Conservation (phyloP, 2,329 filamentous ascomycete genomes). For the Pleochaeta shiraiana region DNA sequence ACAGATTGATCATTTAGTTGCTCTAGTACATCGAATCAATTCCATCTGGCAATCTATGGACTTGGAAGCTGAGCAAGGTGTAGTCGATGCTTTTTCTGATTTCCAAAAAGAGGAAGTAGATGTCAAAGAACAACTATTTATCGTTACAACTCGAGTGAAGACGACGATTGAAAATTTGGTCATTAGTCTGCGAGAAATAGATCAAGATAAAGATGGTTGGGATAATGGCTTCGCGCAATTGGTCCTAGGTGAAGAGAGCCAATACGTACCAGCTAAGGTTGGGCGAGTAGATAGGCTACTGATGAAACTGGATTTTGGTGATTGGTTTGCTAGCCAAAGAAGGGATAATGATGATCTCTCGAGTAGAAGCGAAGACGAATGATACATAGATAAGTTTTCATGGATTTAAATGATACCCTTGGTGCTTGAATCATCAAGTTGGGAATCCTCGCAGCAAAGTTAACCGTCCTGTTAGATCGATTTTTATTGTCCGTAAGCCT, state of each 20-base stretch:
- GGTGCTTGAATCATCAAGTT: no score
- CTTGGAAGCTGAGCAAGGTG: constrained; percentile 61
- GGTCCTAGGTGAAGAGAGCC: constrained; percentile 22
- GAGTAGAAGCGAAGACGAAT: constrained; percentile 11
- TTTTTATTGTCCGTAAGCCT: no score
- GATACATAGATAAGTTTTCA: no score
- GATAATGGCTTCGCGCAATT: constrained; percentile 18
- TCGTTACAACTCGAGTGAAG: constrained; percentile 42
- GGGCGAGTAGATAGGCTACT: constrained; percentile 66
- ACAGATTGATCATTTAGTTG: constrained; percentile 62
- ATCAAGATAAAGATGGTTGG: constrained; percentile 18
- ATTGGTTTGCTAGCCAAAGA: constrained; percentile 16
- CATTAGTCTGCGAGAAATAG: constrained; percentile 34
- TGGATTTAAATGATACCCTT: no score
- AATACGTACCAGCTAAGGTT: constrained; percentile 48
- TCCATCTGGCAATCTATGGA: constrained; percentile 58
- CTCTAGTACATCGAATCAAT: constrained; percentile 54
- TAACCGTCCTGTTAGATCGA: no score
- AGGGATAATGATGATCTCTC: constrained; percentile 7
- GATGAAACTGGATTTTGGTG: constrained; percentile 59
- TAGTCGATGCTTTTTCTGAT: constrained; percentile 53
- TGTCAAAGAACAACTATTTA: constrained; percentile 39
- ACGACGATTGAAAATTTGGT: constrained; percentile 40
- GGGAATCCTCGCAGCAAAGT: no score
- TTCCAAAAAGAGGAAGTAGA: constrained; percentile 50